Evolutionary conservation across 2,329 filamentous ascomycete genomes (phyloP).

Genomic region (Bipolaris zeicola): DNA sequence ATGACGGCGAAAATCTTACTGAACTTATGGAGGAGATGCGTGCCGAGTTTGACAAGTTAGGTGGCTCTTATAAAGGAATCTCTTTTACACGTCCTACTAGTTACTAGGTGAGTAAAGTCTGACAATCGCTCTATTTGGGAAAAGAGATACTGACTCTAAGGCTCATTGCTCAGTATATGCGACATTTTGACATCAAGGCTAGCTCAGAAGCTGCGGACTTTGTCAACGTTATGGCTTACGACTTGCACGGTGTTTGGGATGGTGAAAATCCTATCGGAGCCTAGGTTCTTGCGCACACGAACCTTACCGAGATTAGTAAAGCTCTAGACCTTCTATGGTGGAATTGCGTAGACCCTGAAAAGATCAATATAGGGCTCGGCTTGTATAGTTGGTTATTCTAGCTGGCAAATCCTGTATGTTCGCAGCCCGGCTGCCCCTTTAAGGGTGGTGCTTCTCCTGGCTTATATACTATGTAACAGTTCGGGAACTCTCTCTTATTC

Average conservation of each 20-base stretch:
- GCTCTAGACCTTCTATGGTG: constrained; percentile 55
- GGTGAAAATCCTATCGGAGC: constrained; percentile 18
- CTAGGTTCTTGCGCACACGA: constrained; percentile 49
- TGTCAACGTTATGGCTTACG: constrained; percentile 55
- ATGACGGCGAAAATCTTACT: constrained; percentile 4
- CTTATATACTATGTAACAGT: constrained; percentile 15
- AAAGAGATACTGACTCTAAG: background rate
- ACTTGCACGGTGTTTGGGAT: constrained; percentile 50
- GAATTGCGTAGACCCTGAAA: constrained; percentile 46
- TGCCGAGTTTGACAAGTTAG: too few species aligned
- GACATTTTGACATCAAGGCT: constrained; percentile 22
- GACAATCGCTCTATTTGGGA: background rate
- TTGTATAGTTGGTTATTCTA: constrained; percentile 51
- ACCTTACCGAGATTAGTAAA: constrained; percentile 53
- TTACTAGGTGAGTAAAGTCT: constrained; percentile 21
- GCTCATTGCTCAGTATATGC: constrained; percentile 18
- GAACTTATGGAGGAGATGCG: too few species aligned
- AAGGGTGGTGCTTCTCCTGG: constrained; percentile 6
- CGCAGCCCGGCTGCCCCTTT: constrained; percentile 11
- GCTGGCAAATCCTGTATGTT: constrained; percentile 18
- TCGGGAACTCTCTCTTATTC: constrained; percentile 20
- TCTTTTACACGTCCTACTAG: constrained; percentile 21
- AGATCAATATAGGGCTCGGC: constrained; percentile 51
- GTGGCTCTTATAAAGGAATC: background rate
- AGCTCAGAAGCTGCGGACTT: constrained; percentile 41